These are phyloP conservation scores for Bidens hawaiensis DNA, from an alignment of 140 eudicot genomes.

Conservation along the genomic window DNA sequence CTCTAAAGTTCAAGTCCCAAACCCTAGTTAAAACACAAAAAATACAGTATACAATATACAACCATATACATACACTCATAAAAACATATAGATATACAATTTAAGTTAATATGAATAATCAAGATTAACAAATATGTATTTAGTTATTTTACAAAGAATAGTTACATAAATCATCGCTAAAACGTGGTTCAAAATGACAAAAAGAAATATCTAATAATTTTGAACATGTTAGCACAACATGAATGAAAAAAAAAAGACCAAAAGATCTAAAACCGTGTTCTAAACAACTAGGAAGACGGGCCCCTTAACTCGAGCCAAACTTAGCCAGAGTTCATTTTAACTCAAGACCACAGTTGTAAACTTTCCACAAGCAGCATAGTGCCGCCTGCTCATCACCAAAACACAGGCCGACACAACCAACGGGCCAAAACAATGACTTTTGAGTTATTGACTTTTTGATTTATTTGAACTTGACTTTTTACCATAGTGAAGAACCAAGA, in stretches of 20 bases:
- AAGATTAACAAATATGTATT: background rate
- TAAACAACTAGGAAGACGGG: background rate
- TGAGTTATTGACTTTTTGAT: background rate
- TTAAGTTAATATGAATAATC: background rate
- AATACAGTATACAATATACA: background rate
- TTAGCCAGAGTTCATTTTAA: background rate
- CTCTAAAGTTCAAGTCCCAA: too few relatives aligned
- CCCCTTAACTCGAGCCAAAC: background rate
- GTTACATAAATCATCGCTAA: background rate
- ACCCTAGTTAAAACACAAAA: background rate
- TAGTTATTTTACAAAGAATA: constrained; percentile 5
- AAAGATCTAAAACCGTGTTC: constrained; percentile 9
- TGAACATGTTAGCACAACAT: background rate
- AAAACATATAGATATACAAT: too few relatives aligned
- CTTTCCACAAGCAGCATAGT: background rate
- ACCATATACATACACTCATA: background rate
- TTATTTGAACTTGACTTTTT: background rate
- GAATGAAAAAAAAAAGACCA: background rate
- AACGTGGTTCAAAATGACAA: background rate
- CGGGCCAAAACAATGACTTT: background rate
- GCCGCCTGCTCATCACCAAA: background rate
- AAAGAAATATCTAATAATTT: background rate
- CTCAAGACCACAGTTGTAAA: background rate
- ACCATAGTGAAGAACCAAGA: constrained; percentile 28
- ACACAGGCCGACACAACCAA: background rate